Evolutionary conservation across 495 filamentous ascomycete genomes (phyloP), one percentile per base, ranked within the genome.

Genomic region (Acidomyces sp.): DNA sequence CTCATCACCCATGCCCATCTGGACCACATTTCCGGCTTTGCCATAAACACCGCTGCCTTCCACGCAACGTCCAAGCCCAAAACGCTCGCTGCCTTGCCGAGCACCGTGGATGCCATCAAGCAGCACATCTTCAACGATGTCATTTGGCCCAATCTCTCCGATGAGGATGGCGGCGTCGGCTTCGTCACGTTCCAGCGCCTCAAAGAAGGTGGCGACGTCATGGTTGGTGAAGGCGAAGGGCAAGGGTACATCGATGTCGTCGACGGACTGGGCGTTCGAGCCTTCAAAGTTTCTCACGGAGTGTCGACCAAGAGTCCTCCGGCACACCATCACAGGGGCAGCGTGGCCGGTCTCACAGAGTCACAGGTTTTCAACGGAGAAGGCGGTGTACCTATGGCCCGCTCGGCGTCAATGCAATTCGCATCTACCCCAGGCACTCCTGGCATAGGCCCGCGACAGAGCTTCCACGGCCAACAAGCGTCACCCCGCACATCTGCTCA

Each of bases 131-230:
- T 96, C 65, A 97, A 97, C 62, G 86, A 94, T 54, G 60, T 95
- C 31, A 92, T 97, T 37, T 97, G 92, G 92, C 90, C 90, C 0
- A 97, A 97, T 49, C 65, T 97, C 24, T 90, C 85, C 0, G 86
- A 96, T 59, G 92, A 97, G 63, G 86, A 93, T 57, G 85, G 84
- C 22, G 90, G 92, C 11, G 85, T 85, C 18, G 92, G 92, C 2
- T 65, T 97, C 4, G 73, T 96, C 21, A 93, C 84, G 6, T 96
- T 93, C 49, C 81, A 84, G 58, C 75, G 90, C 19, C 63, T 97
- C 16, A 73, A 78, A 1, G 84, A 93, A 53, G 86, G 84, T n/a
- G 86, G 85, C 9, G 84, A 85, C 32, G 73, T 78, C 9, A 75
- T 80, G 5, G 64, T 92, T 12, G 84, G 83, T 9, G 77, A 78